A percentile compares a stretch with the other conserved stretches of the same genome.
Evolutionary conservation across 2,329 filamentous ascomycete genomes (phyloP).

Genomic region (Arthrinium phaeospermum): DNA sequence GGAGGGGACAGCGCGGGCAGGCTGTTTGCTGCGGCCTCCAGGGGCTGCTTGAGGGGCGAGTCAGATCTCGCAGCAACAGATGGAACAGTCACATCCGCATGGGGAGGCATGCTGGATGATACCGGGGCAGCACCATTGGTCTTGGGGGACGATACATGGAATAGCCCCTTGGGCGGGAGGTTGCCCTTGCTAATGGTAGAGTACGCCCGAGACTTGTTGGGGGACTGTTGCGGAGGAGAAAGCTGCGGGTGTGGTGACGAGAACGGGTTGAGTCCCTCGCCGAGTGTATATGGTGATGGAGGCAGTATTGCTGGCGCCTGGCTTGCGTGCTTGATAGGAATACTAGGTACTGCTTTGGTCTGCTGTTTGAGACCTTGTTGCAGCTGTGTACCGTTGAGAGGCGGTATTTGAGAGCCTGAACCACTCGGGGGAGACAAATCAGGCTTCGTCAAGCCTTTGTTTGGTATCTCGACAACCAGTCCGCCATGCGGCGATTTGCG

Average conservation of each 20-base stretch:
- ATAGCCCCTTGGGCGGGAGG: slow-evolving; percentile 39
- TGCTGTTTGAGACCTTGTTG: slow-evolving; percentile 26
- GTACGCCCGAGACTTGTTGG: slow-evolving; percentile 46
- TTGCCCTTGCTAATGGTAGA: slow-evolving; percentile 39
- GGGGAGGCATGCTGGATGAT: slow-evolving; percentile 30
- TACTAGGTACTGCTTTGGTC: slow-evolving; percentile 28
- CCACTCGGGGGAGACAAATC: slow-evolving; percentile 25
- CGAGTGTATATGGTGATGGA: slow-evolving; percentile 38
- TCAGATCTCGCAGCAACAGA: slow-evolving; percentile 32
- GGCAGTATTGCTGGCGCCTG: slow-evolving; percentile 33
- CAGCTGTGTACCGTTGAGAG: slow-evolving; percentile 25
- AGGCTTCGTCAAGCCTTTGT: slow-evolving; percentile 25
- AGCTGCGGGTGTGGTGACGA: slow-evolving; percentile 50
- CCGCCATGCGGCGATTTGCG: slow-evolving; percentile 17
- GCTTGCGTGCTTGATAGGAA: slow-evolving; percentile 36
- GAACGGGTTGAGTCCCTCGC: slow-evolving; percentile 45
- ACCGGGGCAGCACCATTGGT: slow-evolving; percentile 29
- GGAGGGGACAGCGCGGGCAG: slow-evolving; percentile 35
- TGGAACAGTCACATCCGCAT: slow-evolving; percentile 29
- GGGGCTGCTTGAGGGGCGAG: slow-evolving; percentile 36
- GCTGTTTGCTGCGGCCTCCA: slow-evolving; percentile 31
- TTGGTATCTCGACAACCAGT: slow-evolving; percentile 31
- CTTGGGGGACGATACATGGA: slow-evolving; percentile 34
- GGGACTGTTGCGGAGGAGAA: slow-evolving; percentile 48
- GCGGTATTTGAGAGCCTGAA: neutral